Evolutionary conservation across 1,139 yeast genomes (phyloP).

Genomic region (Magnusiomyces fungicola): DNA sequence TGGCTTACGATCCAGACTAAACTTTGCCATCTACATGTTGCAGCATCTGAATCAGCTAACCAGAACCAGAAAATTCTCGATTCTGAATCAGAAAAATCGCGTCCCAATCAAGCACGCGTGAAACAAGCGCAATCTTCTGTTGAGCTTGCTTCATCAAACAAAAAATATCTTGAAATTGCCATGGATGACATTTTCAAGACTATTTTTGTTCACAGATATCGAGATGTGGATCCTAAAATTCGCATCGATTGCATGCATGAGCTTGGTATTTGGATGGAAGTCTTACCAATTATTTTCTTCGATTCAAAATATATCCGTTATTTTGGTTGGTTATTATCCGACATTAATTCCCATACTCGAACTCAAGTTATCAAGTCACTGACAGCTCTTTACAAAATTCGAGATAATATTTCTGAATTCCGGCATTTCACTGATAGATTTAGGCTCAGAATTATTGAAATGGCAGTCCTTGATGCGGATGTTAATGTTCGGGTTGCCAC

Average conservation of each 20-base stretch:
- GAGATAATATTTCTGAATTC: slow-evolving; percentile 39
- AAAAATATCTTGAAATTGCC: slow-evolving; percentile 46
- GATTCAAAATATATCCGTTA: slow-evolving; percentile 65
- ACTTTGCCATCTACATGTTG: slow-evolving; percentile 37
- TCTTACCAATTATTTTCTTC: slow-evolving; percentile 62
- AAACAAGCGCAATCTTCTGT: slow-evolving; percentile 44
- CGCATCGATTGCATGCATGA: slow-evolving; percentile 60
- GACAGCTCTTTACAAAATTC: slow-evolving; percentile 40
- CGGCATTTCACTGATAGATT: slow-evolving; percentile 69
- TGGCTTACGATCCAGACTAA: slow-evolving; percentile 54
- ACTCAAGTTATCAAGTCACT: slow-evolving; percentile 56
- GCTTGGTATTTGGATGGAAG: slow-evolving; percentile 62
- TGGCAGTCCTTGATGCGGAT: slow-evolving; percentile 49
- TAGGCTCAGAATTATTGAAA: slow-evolving; percentile 55
- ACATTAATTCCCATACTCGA: slow-evolving; percentile 54
- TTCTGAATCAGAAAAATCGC: slow-evolving; percentile 30
- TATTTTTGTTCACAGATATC: slow-evolving; percentile 67
- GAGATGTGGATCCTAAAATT: slow-evolving; percentile 69
- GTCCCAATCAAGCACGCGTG: slow-evolving; percentile 35
- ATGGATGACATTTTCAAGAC: slow-evolving; percentile 60
- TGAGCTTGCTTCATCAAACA: slow-evolving; percentile 44
- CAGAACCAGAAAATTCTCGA: slow-evolving; percentile 29
- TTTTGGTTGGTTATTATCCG: slow-evolving; percentile 80
- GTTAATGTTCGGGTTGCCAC: slow-evolving; percentile 47
- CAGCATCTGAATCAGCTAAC: slow-evolving; percentile 14